Percentiles rank a stretch among this genome's conserved stretches.
Evolutionary conservation across 306 rosid genomes (phyloP).

Genomic region (Trichosanthes cucumerina): DNA sequence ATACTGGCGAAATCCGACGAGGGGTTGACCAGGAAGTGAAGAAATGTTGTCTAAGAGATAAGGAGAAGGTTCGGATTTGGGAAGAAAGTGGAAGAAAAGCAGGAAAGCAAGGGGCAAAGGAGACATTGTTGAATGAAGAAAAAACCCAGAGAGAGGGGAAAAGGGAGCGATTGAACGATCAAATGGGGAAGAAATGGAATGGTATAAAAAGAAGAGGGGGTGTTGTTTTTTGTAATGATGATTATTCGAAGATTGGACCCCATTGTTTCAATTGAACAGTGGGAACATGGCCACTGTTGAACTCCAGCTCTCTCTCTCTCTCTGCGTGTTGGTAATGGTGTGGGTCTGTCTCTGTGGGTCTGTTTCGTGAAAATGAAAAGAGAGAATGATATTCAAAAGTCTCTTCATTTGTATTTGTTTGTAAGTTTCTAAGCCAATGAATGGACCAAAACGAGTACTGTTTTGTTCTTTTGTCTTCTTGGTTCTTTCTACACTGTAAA

Average conservation of each 20-base stretch:
- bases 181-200: slow-evolving; percentile 13
- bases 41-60: slow-evolving; percentile 33
- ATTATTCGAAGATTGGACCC: slow-evolving; percentile 16
- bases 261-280: neutral
- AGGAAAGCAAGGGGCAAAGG: slow-evolving; percentile 24
- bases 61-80: slow-evolving; percentile 13
- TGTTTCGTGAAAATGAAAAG: slow-evolving; percentile 9
- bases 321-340: neutral
- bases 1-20: slow-evolving; percentile 60
- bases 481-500: neutral
- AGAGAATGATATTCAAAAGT: slow-evolving; percentile 1
- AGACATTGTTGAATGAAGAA: slow-evolving; percentile 10
- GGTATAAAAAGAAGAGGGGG: slow-evolving; percentile 15
- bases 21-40: slow-evolving; percentile 72
- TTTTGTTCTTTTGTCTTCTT: neutral
- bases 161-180: slow-evolving; percentile 3
- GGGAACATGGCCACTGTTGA: slow-evolving; percentile 11
- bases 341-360: neutral
- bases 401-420: neutral
- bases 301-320: neutral
- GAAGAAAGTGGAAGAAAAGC: slow-evolving; percentile 17
- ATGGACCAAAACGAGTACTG: neutral
- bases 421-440: neutral
- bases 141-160: neutral
- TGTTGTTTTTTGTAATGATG: slow-evolving; percentile 24